Base-by-base conservation (phyloP, 345 rosid species). In the Populus simonii region DNA sequence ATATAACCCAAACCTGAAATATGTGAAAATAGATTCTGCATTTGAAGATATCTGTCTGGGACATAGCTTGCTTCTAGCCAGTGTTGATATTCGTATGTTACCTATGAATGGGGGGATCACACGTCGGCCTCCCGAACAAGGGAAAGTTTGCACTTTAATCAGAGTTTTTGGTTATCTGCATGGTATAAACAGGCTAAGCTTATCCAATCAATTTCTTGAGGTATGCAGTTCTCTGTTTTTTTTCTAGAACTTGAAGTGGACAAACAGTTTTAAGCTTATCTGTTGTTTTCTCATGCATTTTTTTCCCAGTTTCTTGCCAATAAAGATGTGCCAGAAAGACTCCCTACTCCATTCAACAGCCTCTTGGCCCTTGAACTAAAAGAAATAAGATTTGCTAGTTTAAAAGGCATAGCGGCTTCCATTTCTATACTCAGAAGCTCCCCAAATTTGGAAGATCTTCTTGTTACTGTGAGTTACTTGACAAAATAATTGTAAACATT, bases 121-220 rank as follows among this genome's bases (percentile, higher is more conserved):
- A 29, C 10, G 20, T 38, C 57, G 13, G 66, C 61, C 6, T 27
- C 38, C 45, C 38, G 78, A 79, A 79, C 71, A 23, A 33, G 76
- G 76, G 49, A 47, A 66, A 27, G 51, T 72, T 63, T 49, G 79
- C 47, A 79, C 81, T 59, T 43, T 83, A 5, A 62, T 80, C 76
- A 66, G 79, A 63, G 77, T 84, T 71, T 76, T 84, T 51, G 78
- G 76, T 39, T 49, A 66, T 73, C 68, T 84, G 9, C 35, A 61
- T 73, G 74, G 79, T 73, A 12, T 81, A 12, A 55, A 71, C 72
- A 84, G 66, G 76, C 84, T 84, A 35, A 57, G 73, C 22, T 73
- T 84, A 18, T 76, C 79, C 39, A 36, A 80, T 72, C 41, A 65
- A 63, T 84, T 84, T 84, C 80, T 84, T 18, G 74, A 83, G 86